Conservation (phyloP, 192 early-diverging fungal species). For the Kickxella alabastrina region DNA sequence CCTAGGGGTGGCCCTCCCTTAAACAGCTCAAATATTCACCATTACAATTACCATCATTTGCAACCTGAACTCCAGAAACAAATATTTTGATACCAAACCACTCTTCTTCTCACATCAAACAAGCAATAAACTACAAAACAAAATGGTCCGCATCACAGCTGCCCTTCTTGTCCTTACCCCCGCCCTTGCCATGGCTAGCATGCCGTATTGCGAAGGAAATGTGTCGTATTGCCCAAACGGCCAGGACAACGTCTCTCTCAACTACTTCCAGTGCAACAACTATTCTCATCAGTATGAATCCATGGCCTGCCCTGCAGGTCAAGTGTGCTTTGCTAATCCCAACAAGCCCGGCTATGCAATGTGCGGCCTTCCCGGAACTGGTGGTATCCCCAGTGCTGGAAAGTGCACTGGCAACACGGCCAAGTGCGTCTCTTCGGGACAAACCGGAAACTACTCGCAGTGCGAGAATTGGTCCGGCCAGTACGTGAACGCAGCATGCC, state of each 20-base stretch:
- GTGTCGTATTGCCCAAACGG: slow-evolving; percentile 33
- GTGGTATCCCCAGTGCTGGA: slow-evolving; percentile 32
- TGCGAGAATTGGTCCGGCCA: slow-evolving; percentile 47
- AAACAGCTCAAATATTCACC: too few relatives aligned
- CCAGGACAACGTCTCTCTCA: slow-evolving; percentile 34
- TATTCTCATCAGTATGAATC: slow-evolving; percentile 26
- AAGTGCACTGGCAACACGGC: slow-evolving; percentile 41
- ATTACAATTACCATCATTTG: too few relatives aligned
- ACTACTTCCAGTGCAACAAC: slow-evolving; percentile 44
- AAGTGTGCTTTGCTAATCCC: slow-evolving; percentile 48
- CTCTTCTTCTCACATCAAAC: slow-evolving; percentile 1
- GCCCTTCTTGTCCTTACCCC: slow-evolving; percentile 12
- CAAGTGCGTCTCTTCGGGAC: slow-evolving; percentile 31
- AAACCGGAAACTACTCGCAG: slow-evolving; percentile 32
- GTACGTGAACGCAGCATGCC: slow-evolving; percentile 34
- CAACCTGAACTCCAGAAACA: too few relatives aligned
- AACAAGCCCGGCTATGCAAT: slow-evolving; percentile 24
- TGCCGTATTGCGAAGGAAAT: slow-evolving; percentile 33
- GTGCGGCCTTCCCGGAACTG: slow-evolving; percentile 39
- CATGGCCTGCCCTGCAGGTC: slow-evolving; percentile 28
- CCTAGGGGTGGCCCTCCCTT: too few relatives aligned
- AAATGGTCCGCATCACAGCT: slow-evolving; percentile 9
- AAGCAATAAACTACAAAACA: background rate
- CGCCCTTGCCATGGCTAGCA: slow-evolving; percentile 6
- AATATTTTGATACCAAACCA: background rate